Evolutionary conservation across 2,329 filamentous ascomycete genomes (phyloP).

Genomic region (Gyromitra esculenta): DNA sequence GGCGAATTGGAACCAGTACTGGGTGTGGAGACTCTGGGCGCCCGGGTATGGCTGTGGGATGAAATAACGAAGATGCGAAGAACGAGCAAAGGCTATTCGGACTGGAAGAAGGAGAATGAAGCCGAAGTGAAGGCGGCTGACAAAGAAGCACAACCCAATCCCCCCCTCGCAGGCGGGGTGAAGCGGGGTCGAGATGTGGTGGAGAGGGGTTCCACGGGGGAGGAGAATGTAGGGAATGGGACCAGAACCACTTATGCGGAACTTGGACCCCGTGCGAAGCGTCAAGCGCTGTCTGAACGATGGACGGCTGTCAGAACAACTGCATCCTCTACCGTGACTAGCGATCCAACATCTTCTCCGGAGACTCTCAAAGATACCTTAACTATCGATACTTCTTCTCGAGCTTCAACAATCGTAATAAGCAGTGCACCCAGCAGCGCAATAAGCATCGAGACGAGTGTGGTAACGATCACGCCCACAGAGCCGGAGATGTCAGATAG

Average conservation of each 20-base stretch:
- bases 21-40: constrained; percentile 33
- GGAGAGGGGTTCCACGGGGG: not conserved
- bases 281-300: not conserved
- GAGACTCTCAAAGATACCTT: not conserved
- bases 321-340: not conserved
- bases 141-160: not conserved
- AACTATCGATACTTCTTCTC: not conserved
- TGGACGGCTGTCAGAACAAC: constrained; percentile 22
- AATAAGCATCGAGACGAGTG: no score
- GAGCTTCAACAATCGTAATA: not conserved
- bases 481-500: not conserved
- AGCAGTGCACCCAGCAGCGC: not conserved
- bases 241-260: not conserved
- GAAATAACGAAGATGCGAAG: constrained; percentile 23
- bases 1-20: constrained; percentile 8
- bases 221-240: no score
- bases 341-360: not conserved
- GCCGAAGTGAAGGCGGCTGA: not conserved
- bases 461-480: not conserved
- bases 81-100: constrained; percentile 14
- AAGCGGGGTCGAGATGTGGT: not conserved
- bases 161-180: not conserved
- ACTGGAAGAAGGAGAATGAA: constrained; percentile 9
- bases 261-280: not conserved
- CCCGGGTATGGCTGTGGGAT: constrained; percentile 36